Percentiles rank a stretch among this genome's conserved stretches.
Evolutionary conservation across 176 grass and related monocot species (phyloP).

Genomic region (Zoysia pacifica): DNA sequence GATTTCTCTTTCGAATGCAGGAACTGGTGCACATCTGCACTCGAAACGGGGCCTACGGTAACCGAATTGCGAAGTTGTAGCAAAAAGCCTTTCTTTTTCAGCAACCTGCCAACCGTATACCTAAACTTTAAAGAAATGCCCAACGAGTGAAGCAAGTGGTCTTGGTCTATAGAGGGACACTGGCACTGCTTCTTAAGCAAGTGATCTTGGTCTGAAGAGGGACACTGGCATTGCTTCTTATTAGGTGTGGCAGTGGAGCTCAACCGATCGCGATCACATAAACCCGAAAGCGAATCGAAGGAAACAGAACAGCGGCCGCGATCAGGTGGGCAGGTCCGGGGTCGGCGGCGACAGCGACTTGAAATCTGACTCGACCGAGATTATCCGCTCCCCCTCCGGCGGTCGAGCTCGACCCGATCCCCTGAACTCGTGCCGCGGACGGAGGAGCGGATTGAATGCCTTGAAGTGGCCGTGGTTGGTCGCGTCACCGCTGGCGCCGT

Average conservation of each 20-base stretch:
- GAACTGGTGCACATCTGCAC: too few species aligned
- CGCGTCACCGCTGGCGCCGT: too few species aligned
- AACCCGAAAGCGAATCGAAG: too few species aligned
- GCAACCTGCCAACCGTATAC: slow-evolving; percentile 34
- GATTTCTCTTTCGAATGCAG: too few species aligned
- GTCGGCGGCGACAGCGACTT: slow-evolving; percentile 12
- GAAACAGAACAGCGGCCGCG: too few species aligned
- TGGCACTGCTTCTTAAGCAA: too few species aligned
- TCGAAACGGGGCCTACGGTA: too few species aligned
- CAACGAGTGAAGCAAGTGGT: neutral
- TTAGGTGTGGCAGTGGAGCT: too few species aligned
- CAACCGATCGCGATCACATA: too few species aligned
- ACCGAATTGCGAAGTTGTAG: neutral
- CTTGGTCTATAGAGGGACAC: neutral
- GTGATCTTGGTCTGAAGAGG: too few species aligned
- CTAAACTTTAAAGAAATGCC: slow-evolving; percentile 17
- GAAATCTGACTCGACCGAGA: slow-evolving; percentile 8
- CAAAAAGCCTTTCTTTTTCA: slow-evolving; percentile 20
- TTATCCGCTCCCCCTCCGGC: neutral
- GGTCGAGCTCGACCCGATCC: neutral
- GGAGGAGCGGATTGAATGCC: slow-evolving; percentile 32
- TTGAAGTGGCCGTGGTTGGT: too few species aligned
- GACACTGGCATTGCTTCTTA: too few species aligned
- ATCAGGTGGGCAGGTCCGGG: neutral
- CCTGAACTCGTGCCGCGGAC: slow-evolving; percentile 21